phyloP scores from a whole-genome alignment of 108 stramenopile genomes.

The Seminavis robusta region DNA sequence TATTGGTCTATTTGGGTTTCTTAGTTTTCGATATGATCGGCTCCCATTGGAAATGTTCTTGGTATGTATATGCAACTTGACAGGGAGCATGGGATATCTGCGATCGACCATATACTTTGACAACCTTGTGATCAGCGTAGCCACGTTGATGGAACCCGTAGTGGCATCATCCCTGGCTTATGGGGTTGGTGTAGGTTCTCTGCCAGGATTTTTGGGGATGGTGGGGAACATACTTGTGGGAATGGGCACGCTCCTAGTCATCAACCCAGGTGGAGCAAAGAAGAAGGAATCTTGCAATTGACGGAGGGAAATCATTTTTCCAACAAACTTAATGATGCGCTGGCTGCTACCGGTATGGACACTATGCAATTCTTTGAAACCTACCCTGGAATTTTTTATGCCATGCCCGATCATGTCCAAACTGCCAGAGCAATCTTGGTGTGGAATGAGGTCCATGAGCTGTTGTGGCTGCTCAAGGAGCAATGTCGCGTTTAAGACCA shows the following conservation, averaged over 20 bases:
- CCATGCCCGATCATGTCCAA: no score
- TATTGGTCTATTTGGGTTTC: conserved; percentile 43
- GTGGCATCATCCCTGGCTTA: conserved; percentile 11
- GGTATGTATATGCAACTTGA: conserved; percentile 35
- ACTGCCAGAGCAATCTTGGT: no score
- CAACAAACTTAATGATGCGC: no score
- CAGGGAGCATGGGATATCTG: conserved; percentile 48
- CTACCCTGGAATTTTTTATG: no score
- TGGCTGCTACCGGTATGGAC: no score
- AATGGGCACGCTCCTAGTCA: conserved; percentile 8
- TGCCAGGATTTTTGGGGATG: conserved; percentile 15
- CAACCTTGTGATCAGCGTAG: conserved; percentile 24
- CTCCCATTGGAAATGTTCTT: conserved; percentile 34
- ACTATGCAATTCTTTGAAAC: conserved; percentile 44
- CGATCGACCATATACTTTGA: conserved; percentile 47
- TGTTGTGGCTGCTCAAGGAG: no score
- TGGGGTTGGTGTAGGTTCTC: conserved; percentile 3
- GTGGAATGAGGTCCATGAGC: no score
- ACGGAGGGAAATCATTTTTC: no score
- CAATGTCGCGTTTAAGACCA: no score
- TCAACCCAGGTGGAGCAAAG: conserved; percentile 2
- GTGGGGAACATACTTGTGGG: conserved; percentile 10
- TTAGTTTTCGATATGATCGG: conserved; percentile 23
- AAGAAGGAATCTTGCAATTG: no score
- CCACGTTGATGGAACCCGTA: conserved; percentile 14